Conservation (phyloP, 495 filamentous ascomycete genomes). For the Aspergillus indologenus region DNA sequence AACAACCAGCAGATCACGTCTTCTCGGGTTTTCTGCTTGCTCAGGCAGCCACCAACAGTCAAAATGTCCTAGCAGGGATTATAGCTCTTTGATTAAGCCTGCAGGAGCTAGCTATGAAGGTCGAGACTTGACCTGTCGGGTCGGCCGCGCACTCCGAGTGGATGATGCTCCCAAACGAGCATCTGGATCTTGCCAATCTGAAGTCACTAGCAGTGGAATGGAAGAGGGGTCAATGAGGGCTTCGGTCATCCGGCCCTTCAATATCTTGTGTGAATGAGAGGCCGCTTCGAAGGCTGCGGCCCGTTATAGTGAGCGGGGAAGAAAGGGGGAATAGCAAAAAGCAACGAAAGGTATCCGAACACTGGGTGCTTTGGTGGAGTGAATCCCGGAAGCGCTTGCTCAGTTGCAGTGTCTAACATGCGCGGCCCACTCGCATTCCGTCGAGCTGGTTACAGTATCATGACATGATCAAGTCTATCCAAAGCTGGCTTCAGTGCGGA, state of each 20-base stretch:
- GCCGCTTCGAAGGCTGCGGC: neutral
- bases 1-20: neutral
- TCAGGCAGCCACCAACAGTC: conserved; percentile 5
- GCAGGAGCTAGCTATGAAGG: conserved; percentile 1
- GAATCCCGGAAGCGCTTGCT: neutral
- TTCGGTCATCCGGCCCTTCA: neutral
- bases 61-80: neutral
- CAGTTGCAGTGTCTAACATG: neutral
- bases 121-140: neutral
- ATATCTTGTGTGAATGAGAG: neutral
- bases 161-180: neutral
- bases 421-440: neutral
- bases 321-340: neutral
- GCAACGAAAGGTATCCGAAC: neutral
- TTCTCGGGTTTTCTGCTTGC: neutral
- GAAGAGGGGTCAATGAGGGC: neutral
- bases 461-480: neutral
- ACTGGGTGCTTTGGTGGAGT: neutral
- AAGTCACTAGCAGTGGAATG: neutral
- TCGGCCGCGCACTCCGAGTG: conserved; percentile 4
- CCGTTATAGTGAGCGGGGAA: neutral
- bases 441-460: neutral
- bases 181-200: neutral
- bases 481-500: neutral
- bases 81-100: neutral